A percentile compares a stretch with the other conserved stretches of the same genome.
These are phyloP conservation scores for Rhizopus stolonifer DNA, from an alignment of 371 early-diverging fungal species.

Conservation along the genomic window DNA sequence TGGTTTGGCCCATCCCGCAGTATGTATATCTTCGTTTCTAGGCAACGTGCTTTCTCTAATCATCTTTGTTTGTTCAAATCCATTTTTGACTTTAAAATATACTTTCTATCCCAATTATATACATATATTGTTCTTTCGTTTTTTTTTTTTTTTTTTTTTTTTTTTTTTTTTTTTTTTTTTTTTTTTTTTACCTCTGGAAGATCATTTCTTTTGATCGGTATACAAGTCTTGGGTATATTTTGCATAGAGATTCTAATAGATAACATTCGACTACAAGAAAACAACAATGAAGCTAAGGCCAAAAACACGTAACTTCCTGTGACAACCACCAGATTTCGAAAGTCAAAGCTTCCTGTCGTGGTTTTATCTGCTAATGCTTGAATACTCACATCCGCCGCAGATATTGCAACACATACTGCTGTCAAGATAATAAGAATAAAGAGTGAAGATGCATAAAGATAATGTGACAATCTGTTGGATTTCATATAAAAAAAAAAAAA, in stretches of 20 bases:
- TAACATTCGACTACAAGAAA: slow-evolving; percentile 58
- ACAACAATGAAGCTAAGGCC: slow-evolving; percentile 44
- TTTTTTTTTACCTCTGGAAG: slow-evolving; percentile 54
- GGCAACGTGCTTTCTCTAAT: slow-evolving; percentile 57
- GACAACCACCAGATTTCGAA: slow-evolving; percentile 57
- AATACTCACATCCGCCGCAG: slow-evolving; percentile 63
- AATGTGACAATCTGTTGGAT: slow-evolving; percentile 20
- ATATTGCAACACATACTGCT: slow-evolving; percentile 57
- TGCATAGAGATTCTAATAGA: slow-evolving; percentile 56
- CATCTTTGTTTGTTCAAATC: slow-evolving; percentile 52
- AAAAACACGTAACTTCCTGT: slow-evolving; percentile 56
- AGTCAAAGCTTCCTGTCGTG: slow-evolving; percentile 38
- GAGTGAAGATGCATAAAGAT: slow-evolving; percentile 40
- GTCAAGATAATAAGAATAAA: slow-evolving; percentile 36
- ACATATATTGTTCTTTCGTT: no score
- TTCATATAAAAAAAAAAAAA: slow-evolving; percentile 12
- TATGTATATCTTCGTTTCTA: slow-evolving; percentile 52
- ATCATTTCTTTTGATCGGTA: slow-evolving; percentile 66
- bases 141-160: neutral
- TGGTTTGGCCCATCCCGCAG: slow-evolving; percentile 63
- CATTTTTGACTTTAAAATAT: slow-evolving; percentile 52
- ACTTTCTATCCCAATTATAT: no score
- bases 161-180: neutral
- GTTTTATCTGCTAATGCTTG: slow-evolving; percentile 53
- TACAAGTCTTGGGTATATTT: slow-evolving; percentile 70